A percentile compares a stretch with the other conserved stretches of the same genome.
Conservation (phyloP, 805 yeast genomes). For the Ascoidea asiatica region DNA sequence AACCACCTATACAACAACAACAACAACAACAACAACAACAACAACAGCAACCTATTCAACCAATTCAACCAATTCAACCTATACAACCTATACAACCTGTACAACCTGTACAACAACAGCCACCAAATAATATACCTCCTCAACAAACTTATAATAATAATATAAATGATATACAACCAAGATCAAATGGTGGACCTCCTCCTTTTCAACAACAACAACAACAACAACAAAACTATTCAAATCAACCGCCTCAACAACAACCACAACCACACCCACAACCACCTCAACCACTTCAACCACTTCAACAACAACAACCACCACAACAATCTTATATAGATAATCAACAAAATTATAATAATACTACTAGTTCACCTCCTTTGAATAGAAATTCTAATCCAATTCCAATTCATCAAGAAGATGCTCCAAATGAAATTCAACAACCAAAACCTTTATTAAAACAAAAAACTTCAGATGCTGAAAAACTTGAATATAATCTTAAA, state of each 20-base stretch:
- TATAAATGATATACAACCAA: no score
- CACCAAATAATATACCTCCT: constrained; percentile 11
- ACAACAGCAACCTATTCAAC: constrained; percentile 7
- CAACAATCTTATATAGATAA: constrained; percentile 2
- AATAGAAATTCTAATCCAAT: background rate
- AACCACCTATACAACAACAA: constrained; percentile 11
- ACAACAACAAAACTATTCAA: constrained; percentile 4
- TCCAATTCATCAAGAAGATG: constrained; percentile 4
- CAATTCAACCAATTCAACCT: constrained; percentile 12
- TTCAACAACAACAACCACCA: constrained; percentile 3
- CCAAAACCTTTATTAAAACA: constrained; percentile 7
- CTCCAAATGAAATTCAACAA: constrained; percentile 8
- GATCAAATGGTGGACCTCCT: constrained; percentile 13
- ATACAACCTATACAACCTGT: constrained; percentile 11
- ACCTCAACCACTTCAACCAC: constrained; percentile 4
- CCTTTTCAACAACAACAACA: constrained; percentile 11
- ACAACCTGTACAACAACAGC: constrained; percentile 11
- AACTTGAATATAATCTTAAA: constrained; percentile 31
- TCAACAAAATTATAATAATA: background rate
- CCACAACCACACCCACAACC: constrained; percentile 4
- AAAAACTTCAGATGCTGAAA: constrained; percentile 8
- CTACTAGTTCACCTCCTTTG: background rate
- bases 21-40: constrained; percentile 13
- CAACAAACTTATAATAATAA: no score
- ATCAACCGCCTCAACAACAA: constrained; percentile 7